Percentiles rank a stretch among this genome's conserved stretches.
Evolutionary conservation across 192 early-diverging fungal species (phyloP).

Genomic region (Spizellomyces punctatus): DNA sequence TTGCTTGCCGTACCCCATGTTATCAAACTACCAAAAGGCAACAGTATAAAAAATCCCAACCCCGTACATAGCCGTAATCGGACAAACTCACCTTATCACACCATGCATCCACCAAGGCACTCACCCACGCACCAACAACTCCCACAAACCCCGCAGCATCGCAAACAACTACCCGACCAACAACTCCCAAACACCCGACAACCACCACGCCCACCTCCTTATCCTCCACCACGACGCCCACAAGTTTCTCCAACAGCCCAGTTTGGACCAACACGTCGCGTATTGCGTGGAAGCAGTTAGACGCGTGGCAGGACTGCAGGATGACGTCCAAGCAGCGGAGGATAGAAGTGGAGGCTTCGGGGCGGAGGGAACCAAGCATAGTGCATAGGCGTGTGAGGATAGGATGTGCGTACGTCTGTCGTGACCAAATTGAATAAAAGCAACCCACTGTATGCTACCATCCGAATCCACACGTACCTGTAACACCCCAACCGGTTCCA

Average conservation of each 20-base stretch:
- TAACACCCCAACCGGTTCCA: conserved; percentile 58
- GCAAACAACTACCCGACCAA: conserved; percentile 65
- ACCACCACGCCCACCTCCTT: conserved; percentile 57
- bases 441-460: neutral
- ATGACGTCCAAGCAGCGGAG: conserved; percentile 64
- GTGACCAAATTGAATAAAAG: neutral
- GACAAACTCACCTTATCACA: conserved; percentile 63
- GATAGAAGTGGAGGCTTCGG: conserved; percentile 62
- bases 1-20: conserved; percentile 67
- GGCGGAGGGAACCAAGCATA: conserved; percentile 57
- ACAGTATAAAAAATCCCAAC: neutral
- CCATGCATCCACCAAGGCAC: conserved; percentile 57
- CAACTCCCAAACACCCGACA: conserved; percentile 61
- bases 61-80: neutral
- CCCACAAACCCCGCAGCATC: conserved; percentile 57
- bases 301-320: conserved; percentile 49
- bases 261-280: conserved; percentile 59
- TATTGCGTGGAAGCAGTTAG: conserved; percentile 33
- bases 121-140: conserved; percentile 44
- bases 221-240: conserved; percentile 57
- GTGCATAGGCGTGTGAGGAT: conserved; percentile 28
- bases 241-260: conserved; percentile 56
- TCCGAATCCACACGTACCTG: conserved; percentile 44
- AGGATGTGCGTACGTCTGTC: conserved; percentile 42
- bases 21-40: conserved; percentile 64